Conservation (phyloP, 441 rosid species). For the Eruca vesicaria region DNA sequence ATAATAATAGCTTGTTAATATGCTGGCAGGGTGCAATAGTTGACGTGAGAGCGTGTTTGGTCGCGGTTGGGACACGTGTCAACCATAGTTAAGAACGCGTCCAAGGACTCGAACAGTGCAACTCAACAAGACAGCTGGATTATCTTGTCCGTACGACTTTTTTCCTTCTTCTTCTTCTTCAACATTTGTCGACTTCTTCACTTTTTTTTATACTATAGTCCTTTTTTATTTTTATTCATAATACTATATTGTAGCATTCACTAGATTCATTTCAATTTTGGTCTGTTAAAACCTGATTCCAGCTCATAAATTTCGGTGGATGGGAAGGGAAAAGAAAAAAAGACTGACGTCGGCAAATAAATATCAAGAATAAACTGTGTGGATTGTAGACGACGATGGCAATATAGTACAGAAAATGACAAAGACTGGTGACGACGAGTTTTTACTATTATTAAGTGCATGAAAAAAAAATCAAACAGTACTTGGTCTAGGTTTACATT, state of each 20-base stretch:
- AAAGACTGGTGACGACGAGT: neutral
- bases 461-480: neutral
- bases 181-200: conserved; percentile 14
- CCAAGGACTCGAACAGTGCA: conserved; percentile 11
- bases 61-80: neutral
- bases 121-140: conserved; percentile 23
- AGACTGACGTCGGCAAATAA: conserved; percentile 17
- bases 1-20: neutral
- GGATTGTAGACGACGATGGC: neutral
- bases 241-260: neutral
- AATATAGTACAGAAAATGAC: neutral
- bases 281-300: conserved; percentile 17
- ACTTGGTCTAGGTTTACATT: neutral
- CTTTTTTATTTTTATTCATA: neutral
- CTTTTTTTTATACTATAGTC: neutral
- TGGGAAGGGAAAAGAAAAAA: neutral
- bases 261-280: conserved; percentile 22
- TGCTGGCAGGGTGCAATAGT: conserved; percentile 21
- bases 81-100: conserved; percentile 11
- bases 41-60: conserved; percentile 30
- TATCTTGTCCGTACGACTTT: conserved; percentile 14
- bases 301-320: conserved; percentile 23
- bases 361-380: neutral
- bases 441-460: neutral
- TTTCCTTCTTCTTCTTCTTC: neutral